A percentile compares a stretch with the other conserved stretches of the same genome.
Conservation (phyloP, 176 grass and related monocot genomes). For the Alloteropsis semialata region DNA sequence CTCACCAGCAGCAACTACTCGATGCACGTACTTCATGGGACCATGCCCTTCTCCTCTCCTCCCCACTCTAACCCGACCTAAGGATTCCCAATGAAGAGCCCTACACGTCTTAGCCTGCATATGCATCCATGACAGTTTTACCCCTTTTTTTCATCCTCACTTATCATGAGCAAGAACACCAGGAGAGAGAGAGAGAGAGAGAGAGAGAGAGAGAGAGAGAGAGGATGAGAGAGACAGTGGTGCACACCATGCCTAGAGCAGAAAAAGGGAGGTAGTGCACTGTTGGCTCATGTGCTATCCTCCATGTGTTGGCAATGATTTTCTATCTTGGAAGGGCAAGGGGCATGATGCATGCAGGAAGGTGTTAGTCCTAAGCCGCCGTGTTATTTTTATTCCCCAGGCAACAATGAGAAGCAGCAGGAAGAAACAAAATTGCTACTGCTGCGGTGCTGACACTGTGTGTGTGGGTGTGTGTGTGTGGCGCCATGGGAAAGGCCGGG, state of each 20-base stretch:
- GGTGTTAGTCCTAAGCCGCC: neutral
- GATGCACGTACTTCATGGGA: conserved; percentile 57
- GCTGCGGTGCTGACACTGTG: neutral
- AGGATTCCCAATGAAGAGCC: conserved; percentile 59
- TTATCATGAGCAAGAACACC: conserved; percentile 38
- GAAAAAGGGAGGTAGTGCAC: conserved; percentile 26
- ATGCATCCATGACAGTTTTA: conserved; percentile 31
- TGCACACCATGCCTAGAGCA: conserved; percentile 38
- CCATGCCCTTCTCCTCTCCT: conserved; percentile 26
- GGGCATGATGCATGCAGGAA: neutral
- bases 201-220: neutral
- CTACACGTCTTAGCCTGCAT: conserved; percentile 52
- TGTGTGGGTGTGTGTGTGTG: too few relatives aligned
- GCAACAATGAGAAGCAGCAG: neutral
- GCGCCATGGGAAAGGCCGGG: conserved; percentile 22
- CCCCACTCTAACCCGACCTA: conserved; percentile 59
- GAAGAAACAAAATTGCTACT: conserved; percentile 34
- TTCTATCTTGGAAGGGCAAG: conserved; percentile 37
- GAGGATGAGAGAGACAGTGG: neutral
- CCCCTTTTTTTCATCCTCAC: conserved; percentile 6
- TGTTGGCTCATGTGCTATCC: conserved; percentile 49
- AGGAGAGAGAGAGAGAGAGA: neutral
- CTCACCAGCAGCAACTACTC: conserved; percentile 30
- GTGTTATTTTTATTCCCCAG: neutral
- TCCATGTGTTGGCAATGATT: conserved; percentile 36